Evolutionary conservation across 768 basidiomycete species (phyloP).

Genomic region (Pleurotus eryngii): DNA sequence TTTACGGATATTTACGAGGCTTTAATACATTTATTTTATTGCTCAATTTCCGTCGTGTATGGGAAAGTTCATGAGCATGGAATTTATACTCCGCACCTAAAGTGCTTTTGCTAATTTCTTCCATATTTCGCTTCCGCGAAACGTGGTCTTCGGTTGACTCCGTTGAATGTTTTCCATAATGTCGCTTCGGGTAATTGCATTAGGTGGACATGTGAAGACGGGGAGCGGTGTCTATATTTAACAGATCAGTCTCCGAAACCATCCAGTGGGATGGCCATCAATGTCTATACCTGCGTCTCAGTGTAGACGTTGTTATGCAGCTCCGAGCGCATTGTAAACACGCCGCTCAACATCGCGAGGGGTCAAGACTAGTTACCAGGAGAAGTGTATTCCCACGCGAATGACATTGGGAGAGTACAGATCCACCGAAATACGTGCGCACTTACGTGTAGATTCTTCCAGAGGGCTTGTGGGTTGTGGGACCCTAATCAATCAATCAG

Average conservation of each 20-base stretch:
- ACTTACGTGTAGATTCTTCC: slow-evolving; percentile 29
- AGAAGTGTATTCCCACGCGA: slow-evolving; percentile 23
- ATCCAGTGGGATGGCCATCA: too few species aligned
- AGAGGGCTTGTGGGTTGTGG: slow-evolving; percentile 18
- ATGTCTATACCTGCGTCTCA: not conserved
- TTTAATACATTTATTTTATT: not conserved
- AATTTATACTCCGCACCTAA: not conserved
- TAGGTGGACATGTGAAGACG: not conserved
- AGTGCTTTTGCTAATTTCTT: not conserved
- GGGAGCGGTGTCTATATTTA: slow-evolving; percentile 2
- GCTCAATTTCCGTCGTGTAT: too few species aligned
- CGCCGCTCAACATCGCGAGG: not conserved
- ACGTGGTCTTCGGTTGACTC: not conserved
- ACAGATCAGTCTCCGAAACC: not conserved
- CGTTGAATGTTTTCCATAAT: not conserved
- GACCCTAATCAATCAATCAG: not conserved
- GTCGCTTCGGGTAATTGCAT: not conserved
- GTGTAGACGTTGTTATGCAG: not conserved
- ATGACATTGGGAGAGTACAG: too few species aligned
- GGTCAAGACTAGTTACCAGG: slow-evolving; percentile 11
- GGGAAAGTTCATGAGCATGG: too few species aligned
- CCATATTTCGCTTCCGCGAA: not conserved
- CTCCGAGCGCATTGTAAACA: slow-evolving; percentile 7
- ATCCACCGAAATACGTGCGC: too few species aligned
- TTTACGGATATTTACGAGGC: not conserved